A percentile compares a stretch with the other conserved stretches of the same genome.
Conservation (phyloP, 23 red algal genomes). For the Gracilaria caudata region DNA sequence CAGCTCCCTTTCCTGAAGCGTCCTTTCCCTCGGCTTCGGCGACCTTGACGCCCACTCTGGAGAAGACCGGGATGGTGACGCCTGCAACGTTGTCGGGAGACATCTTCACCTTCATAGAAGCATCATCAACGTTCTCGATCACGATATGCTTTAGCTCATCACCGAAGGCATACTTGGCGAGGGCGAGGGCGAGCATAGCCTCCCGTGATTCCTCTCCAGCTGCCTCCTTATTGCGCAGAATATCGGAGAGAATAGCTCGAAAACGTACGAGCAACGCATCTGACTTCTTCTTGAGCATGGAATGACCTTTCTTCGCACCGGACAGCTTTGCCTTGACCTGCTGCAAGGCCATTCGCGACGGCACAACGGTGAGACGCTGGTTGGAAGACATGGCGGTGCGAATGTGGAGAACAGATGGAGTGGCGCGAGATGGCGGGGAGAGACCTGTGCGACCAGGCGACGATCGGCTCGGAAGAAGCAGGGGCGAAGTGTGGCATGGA, state of each 20-base stretch:
- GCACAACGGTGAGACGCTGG: slow-evolving; percentile 89
- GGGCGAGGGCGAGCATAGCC: slow-evolving; percentile 86
- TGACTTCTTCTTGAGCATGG: slow-evolving; percentile 98
- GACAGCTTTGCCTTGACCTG: slow-evolving; percentile 92
- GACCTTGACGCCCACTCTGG: slow-evolving; percentile 23
- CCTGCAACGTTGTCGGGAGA: slow-evolving; percentile 95
- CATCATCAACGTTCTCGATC: slow-evolving; percentile 86
- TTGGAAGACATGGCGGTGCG: slow-evolving; percentile 46
- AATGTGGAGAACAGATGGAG: no score
- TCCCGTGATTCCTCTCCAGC: slow-evolving; percentile 80
- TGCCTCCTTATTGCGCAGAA: slow-evolving; percentile 82
- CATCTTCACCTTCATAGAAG: slow-evolving; percentile 76
- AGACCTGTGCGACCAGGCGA: neutral
- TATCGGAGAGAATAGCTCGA: slow-evolving; percentile 87
- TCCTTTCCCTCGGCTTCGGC: slow-evolving; percentile 30
- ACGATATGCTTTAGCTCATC: slow-evolving; percentile 89
- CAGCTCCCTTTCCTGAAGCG: slow-evolving; percentile 39
- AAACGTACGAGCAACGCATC: slow-evolving; percentile 97
- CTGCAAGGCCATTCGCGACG: slow-evolving; percentile 97
- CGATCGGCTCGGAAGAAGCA: neutral
- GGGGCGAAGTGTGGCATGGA: neutral
- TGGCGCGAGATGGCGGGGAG: neutral
- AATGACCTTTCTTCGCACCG: slow-evolving; percentile 93
- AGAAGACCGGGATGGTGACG: slow-evolving; percentile 86
- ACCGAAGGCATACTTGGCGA: slow-evolving; percentile 95